Base-by-base conservation (phyloP, 1,284 basidiomycete species). In the Cutaneotrichosporon mucoides region DNA sequence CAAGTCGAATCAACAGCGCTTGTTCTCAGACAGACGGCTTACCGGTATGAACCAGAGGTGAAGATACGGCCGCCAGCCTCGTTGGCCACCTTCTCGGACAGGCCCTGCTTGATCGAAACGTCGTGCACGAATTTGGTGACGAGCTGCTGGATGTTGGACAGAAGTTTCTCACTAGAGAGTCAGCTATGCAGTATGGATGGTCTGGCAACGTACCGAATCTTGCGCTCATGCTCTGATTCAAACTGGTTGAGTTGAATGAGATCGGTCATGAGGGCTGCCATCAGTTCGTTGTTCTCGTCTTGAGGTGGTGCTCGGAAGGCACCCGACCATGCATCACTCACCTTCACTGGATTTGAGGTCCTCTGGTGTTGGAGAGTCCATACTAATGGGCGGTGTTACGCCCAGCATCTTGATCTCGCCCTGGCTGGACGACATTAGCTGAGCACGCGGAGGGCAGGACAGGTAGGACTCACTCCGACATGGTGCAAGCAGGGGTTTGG, bases 11-110 rank as follows among this genome's bases (percentile, higher is more conserved):
- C 24, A 24, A 24, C 24, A 24, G 24, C 24, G 24, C 24, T 24
- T 24, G 24, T 24, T 24, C 24, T 24, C 24, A 24, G 24, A 24
- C 48, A n/a, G 7, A 36, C 33, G 9, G 53, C 76, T 50, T 24
- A 79, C 77, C 90, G 86, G 82, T 95, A 95, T 54, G 93, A 96
- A 42, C 96, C 95, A 76, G 97, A 99, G 4, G 96, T 98, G 77
- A 94, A 99, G 75, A 99, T 98, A 81, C 98, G 95, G 65, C 95
- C 96, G 59, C 95, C 96, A 5, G 94, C 90, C 56, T 88, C 85
- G 53, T 80, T 85, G 13, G 93, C 92, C 2, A 90, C 87, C 49
- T 88, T 81, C 71, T 97, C 92, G 24, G 92, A 93, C 63, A 96
- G 81, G 12, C 94, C 94, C 45, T 66, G 84, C 55, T 84, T 80